Evolutionary conservation across 805 yeast species (phyloP).

Genomic region (Candida schatavii): DNA sequence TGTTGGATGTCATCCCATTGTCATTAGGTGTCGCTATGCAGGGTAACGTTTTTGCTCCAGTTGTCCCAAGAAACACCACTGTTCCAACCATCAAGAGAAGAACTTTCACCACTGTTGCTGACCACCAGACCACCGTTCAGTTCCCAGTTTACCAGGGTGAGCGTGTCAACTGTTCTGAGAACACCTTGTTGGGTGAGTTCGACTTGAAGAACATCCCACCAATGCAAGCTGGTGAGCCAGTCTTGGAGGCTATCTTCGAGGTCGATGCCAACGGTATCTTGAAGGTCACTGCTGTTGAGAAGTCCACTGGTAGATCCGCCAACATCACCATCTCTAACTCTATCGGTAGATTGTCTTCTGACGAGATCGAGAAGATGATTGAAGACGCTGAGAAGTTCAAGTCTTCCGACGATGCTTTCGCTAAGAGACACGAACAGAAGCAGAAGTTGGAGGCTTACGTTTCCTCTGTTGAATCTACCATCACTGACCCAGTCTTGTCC

Average conservation of each 20-base stretch:
- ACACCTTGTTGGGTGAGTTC: conserved; percentile 50
- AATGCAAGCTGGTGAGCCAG: conserved; percentile 51
- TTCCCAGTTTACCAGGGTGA: conserved; percentile 54
- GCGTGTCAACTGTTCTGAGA: conserved; percentile 50
- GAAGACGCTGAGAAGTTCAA: conserved; percentile 64
- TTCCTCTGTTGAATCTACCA: conserved; percentile 89
- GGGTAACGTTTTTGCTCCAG: conserved; percentile 50
- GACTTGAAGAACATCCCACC: conserved; percentile 52
- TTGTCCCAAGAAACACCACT: conserved; percentile 51
- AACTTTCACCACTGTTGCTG: conserved; percentile 51
- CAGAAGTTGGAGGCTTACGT: conserved; percentile 99
- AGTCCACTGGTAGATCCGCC: conserved; percentile 49
- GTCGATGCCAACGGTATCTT: conserved; percentile 52
- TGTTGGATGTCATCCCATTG: conserved; percentile 50
- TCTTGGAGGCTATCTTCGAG: conserved; percentile 48
- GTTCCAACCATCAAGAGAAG: conserved; percentile 51
- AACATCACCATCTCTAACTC: conserved; percentile 51
- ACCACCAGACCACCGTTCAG: conserved; percentile 49
- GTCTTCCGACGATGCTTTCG: conserved; percentile 98
- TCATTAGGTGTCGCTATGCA: conserved; percentile 51
- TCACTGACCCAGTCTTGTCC: conserved; percentile 97
- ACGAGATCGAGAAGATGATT: conserved; percentile 49
- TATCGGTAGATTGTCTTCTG: conserved; percentile 49
- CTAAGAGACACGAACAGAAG: conserved; percentile 99
- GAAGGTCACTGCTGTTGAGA: conserved; percentile 49